Conservation (phyloP, 441 rosid genomes). For the Metrosideros polymorpha region DNA sequence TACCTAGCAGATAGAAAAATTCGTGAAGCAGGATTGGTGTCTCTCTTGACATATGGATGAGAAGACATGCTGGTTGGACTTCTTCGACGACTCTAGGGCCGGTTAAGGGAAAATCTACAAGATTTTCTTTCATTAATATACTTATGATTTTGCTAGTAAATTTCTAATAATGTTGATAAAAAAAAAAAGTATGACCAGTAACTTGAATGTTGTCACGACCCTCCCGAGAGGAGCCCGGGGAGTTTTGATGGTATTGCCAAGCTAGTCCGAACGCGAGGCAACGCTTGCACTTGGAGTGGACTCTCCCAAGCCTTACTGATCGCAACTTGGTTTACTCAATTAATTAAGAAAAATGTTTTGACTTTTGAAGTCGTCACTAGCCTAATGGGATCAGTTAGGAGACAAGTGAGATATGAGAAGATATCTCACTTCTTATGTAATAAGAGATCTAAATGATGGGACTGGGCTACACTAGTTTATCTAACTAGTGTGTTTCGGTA, state of each 20-base stretch:
- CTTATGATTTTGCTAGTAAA: not conserved
- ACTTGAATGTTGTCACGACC: not conserved
- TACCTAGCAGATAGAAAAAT: not conserved
- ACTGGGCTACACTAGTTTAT: not conserved
- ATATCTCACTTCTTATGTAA: not conserved
- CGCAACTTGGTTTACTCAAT: too few relatives aligned
- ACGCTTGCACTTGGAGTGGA: too few relatives aligned
- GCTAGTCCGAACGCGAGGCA: not conserved
- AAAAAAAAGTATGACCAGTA: not conserved
- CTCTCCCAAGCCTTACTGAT: too few relatives aligned
- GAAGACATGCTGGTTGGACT: not conserved
- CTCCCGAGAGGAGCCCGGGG: not conserved
- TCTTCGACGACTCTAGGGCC: not conserved
- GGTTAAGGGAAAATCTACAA: not conserved
- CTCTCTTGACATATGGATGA: not conserved
- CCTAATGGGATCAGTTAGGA: not conserved
- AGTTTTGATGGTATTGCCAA: not conserved
- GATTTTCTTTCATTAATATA: not conserved
- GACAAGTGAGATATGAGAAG: not conserved
- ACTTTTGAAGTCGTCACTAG: too few relatives aligned
- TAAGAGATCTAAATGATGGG: not conserved
- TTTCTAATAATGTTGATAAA: not conserved
- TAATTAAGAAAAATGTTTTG: too few relatives aligned
- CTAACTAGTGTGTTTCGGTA: not conserved
- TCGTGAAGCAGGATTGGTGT: not conserved